Evolutionary conservation across 2,329 filamentous ascomycete species (phyloP).

Genomic region (Paracorniculantispora psalliotae): DNA sequence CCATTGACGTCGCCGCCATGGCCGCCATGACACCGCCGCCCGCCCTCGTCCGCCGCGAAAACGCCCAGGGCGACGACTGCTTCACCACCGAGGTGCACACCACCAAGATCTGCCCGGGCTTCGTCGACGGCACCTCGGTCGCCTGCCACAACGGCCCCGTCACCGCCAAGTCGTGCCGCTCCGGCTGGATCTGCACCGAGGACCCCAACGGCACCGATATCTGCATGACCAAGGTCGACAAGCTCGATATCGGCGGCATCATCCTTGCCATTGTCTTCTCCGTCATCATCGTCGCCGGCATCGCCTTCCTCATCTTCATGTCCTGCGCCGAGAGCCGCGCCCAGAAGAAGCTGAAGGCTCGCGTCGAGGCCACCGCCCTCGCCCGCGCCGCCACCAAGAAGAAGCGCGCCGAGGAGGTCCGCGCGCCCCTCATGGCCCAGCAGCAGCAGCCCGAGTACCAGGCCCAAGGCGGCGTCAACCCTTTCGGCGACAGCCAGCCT

Average conservation of each 20-base stretch:
- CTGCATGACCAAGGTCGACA: slow-evolving; percentile 37
- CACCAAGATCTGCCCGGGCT: slow-evolving; percentile 35
- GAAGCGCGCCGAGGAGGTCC: slow-evolving; percentile 30
- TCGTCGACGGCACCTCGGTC: slow-evolving; percentile 32
- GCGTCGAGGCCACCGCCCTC: slow-evolving; percentile 46
- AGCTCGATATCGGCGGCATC: slow-evolving; percentile 39
- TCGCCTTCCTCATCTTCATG: slow-evolving; percentile 41
- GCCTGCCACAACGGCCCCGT: slow-evolving; percentile 36
- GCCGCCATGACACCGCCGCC: slow-evolving; percentile 15
- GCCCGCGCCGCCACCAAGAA: slow-evolving; percentile 44
- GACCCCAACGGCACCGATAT: slow-evolving; percentile 31
- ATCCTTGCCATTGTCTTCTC: slow-evolving; percentile 46
- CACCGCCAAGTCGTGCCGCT: slow-evolving; percentile 35
- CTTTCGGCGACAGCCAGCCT: slow-evolving; percentile 33
- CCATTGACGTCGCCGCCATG: not conserved
- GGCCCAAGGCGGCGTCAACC: slow-evolving; percentile 22
- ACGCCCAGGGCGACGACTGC: slow-evolving; percentile 24
- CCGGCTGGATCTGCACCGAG: slow-evolving; percentile 40
- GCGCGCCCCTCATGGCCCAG: slow-evolving; percentile 34
- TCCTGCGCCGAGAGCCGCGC: slow-evolving; percentile 47
- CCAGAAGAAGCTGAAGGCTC: slow-evolving; percentile 39
- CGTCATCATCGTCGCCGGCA: slow-evolving; percentile 31
- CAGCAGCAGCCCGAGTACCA: slow-evolving; percentile 18
- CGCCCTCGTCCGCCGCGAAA: slow-evolving; percentile 14
- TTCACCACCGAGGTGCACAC: slow-evolving; percentile 30